Evolutionary conservation across 257 asterid species (phyloP).

Genomic region (Dorcoceras hygrometricum): DNA sequence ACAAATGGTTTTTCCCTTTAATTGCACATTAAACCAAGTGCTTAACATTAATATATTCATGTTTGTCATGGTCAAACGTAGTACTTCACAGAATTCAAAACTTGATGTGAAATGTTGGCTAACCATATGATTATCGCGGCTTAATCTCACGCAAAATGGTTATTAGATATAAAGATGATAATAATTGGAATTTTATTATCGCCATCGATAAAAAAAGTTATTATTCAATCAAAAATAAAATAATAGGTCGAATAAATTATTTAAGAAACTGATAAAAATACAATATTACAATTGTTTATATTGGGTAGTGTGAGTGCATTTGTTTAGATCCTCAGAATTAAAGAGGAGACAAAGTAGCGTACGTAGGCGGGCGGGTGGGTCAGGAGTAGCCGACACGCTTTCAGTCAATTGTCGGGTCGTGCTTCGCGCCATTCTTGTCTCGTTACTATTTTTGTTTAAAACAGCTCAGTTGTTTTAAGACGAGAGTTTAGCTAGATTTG

Average conservation of each 20-base stretch:
- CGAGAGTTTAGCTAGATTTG: too few species aligned
- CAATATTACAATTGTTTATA: too few species aligned
- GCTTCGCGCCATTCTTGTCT: too few species aligned
- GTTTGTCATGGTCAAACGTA: constrained; percentile 33
- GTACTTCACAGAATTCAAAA: constrained; percentile 14
- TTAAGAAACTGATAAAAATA: not conserved
- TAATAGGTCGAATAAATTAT: too few species aligned
- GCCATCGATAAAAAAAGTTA: too few species aligned
- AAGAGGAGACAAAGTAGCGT: not conserved
- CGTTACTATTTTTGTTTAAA: too few species aligned
- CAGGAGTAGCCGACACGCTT: not conserved
- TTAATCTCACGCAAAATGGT: too few species aligned
- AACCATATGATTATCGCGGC: constrained; percentile 31
- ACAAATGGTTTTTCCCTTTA: constrained; percentile 29
- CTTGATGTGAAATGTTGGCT: constrained; percentile 40
- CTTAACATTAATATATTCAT: constrained; percentile 25
- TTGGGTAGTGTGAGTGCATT: constrained; percentile 20
- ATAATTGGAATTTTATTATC: too few species aligned
- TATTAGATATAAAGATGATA: too few species aligned
- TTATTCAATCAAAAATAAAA: too few species aligned
- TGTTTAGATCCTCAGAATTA: constrained; percentile 9
- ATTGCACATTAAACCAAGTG: constrained; percentile 27
- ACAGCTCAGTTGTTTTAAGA: too few species aligned
- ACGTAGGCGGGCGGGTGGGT: not conserved
- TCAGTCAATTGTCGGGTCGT: too few species aligned